phyloP scores from a whole-genome alignment of 2,329 filamentous ascomycete genomes.

The Aspergillus sp. region DNA sequence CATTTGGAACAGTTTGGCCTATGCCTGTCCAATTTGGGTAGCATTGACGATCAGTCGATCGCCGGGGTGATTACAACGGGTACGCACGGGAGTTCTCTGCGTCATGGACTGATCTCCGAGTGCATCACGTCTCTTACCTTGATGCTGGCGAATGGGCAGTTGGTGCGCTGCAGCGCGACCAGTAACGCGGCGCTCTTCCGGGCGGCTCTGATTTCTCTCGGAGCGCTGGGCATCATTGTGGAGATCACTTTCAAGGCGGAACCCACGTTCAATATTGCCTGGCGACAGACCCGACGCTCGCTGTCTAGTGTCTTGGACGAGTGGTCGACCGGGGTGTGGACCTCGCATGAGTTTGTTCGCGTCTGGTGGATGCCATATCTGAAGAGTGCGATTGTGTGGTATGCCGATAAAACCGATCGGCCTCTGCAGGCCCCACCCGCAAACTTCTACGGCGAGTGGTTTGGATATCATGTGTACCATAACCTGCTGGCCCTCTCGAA shows the following conservation, averaged over 20 bases:
- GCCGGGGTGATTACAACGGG: constrained; percentile 90
- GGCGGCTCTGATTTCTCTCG: constrained; percentile 81
- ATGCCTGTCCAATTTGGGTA: constrained; percentile 88
- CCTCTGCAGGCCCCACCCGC: constrained; percentile 58
- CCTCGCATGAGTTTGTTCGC: constrained; percentile 79
- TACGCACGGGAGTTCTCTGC: constrained; percentile 85
- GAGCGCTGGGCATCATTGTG: constrained; percentile 85
- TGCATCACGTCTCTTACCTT: constrained; percentile 73
- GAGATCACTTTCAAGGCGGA: constrained; percentile 84
- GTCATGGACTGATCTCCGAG: constrained; percentile 81
- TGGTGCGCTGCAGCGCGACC: constrained; percentile 65
- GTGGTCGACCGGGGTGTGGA: constrained; percentile 79
- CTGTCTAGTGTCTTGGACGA: constrained; percentile 67
- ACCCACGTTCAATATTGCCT: constrained; percentile 78
- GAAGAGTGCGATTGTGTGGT: constrained; percentile 83
- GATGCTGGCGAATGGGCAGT: constrained; percentile 76
- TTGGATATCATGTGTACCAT: constrained; percentile 91
- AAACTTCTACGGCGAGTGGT: constrained; percentile 75
- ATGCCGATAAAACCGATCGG: constrained; percentile 73
- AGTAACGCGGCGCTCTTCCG: constrained; percentile 79
- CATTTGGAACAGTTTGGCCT: constrained; percentile 73
- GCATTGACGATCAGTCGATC: constrained; percentile 91
- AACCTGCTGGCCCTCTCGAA: constrained; percentile 80
- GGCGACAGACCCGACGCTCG: constrained; percentile 75
- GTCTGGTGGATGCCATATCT: constrained; percentile 99